Conservation (phyloP, 108 stramenopile species). For the Stephanodiscus triporus region DNA sequence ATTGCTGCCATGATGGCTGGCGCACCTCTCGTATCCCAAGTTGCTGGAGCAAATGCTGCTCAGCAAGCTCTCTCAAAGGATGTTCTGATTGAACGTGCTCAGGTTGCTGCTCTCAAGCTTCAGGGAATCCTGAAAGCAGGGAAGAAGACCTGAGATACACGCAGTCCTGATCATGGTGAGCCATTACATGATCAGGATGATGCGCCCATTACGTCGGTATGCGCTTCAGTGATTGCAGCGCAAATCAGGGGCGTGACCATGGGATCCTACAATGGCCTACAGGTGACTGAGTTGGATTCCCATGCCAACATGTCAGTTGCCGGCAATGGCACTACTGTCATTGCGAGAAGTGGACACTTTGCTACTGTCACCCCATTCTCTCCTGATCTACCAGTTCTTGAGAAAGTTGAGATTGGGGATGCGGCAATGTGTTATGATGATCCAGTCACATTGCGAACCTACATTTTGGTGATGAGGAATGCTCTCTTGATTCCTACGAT, state of each 20-base stretch:
- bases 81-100: too few relatives aligned
- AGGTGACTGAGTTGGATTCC: slow-evolving; percentile 5
- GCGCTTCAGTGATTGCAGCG: not conserved
- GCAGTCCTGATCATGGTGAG: not conserved
- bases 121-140: not conserved
- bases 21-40: too few relatives aligned
- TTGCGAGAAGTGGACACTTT: not conserved
- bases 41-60: too few relatives aligned
- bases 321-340: not conserved
- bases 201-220: not conserved
- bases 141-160: not conserved
- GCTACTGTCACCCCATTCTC: slow-evolving; percentile 10
- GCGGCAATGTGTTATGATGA: slow-evolving; percentile 34
- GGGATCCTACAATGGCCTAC: not conserved
- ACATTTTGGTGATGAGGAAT: slow-evolving; percentile 31
- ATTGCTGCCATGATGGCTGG: too few relatives aligned
- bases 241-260: not conserved
- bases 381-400: not conserved
- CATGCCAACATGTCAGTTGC: slow-evolving; percentile 18
- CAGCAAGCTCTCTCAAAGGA: too few relatives aligned
- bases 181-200: slow-evolving; percentile 1
- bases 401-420: slow-evolving; percentile 24
- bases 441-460: slow-evolving; percentile 9
- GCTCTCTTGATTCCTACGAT: slow-evolving; percentile 41
- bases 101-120: too few relatives aligned